phyloP scores from a whole-genome alignment of 352 stramenopile genomes.

The Globisporangium splendens region DNA sequence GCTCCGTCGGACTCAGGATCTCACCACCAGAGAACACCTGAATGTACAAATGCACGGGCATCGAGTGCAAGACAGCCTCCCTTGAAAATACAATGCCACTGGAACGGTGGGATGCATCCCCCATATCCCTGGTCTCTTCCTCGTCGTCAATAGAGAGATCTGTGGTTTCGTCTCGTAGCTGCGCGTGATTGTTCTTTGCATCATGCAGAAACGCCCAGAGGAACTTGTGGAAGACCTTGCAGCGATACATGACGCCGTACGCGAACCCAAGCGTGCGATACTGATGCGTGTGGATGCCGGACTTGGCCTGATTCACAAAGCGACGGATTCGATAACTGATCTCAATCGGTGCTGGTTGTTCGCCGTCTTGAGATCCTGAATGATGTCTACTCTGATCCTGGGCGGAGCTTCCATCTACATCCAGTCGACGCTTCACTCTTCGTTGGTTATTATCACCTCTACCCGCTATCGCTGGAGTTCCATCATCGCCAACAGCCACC shows the following conservation, averaged over 20 bases:
- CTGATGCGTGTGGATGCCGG: constrained; percentile 53
- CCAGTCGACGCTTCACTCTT: constrained; percentile 4
- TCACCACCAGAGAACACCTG: constrained; percentile 68
- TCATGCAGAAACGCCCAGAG: constrained; percentile 65
- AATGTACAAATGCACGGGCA: constrained; percentile 81
- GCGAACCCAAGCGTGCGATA: constrained; percentile 76
- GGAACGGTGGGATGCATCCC: not conserved
- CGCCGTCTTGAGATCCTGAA: not conserved
- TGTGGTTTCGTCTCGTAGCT: constrained; percentile 38
- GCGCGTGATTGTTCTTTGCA: constrained; percentile 18
- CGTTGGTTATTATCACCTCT: not conserved
- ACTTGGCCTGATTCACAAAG: constrained; percentile 62
- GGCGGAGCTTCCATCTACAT: not conserved
- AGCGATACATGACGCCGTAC: constrained; percentile 82
- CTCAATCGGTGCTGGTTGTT: constrained; percentile 17
- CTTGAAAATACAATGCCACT: constrained; percentile 70
- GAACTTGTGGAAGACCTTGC: constrained; percentile 74
- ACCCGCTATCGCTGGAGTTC: not conserved
- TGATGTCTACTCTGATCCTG: too few relatives aligned
- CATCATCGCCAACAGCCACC: not conserved
- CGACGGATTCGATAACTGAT: constrained; percentile 71
- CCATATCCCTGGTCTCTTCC: constrained; percentile 12
- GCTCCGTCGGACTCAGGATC: constrained; percentile 51
- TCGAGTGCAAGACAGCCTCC: constrained; percentile 68
- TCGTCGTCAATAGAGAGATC: constrained; percentile 37